Percentiles rank a stretch among this genome's conserved stretches.
These are phyloP conservation scores for Drosera capensis DNA, from an alignment of 148 eudicot genomes.

Conservation along the genomic window DNA sequence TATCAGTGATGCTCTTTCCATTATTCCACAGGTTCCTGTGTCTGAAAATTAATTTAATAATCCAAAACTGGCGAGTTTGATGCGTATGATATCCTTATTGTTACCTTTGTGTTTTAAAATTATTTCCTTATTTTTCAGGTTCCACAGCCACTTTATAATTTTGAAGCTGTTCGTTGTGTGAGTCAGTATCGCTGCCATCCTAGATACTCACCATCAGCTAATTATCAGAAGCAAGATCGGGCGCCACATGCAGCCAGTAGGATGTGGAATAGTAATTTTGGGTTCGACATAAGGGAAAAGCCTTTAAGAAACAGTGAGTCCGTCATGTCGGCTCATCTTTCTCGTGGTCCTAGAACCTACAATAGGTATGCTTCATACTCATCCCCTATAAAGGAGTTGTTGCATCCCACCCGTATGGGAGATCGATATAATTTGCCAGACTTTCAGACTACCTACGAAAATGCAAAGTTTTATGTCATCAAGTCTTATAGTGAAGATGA, in stretches of 20 bases:
- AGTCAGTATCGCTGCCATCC: slow-evolving; percentile 28
- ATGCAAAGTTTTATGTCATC: slow-evolving; percentile 70
- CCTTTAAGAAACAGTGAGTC: slow-evolving; percentile 24
- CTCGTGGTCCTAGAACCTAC: slow-evolving; percentile 74
- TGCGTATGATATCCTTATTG: background rate
- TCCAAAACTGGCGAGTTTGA: background rate
- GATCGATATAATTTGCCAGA: slow-evolving; percentile 44
- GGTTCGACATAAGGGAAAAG: slow-evolving; percentile 19
- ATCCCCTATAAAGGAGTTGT: slow-evolving; percentile 19
- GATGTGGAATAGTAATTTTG: slow-evolving; percentile 43
- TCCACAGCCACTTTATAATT: slow-evolving; percentile 43
- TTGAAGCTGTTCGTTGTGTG: slow-evolving; percentile 22
- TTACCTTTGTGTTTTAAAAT: background rate
- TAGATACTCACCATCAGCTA: slow-evolving; percentile 27
- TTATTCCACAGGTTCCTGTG: no score
- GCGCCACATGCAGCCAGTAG: slow-evolving; percentile 32
- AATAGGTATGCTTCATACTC: slow-evolving; percentile 13
- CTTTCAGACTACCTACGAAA: slow-evolving; percentile 42
- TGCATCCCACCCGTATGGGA: slow-evolving; percentile 11
- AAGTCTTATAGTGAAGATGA: slow-evolving; percentile 97
- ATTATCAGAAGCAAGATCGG: slow-evolving; percentile 33
- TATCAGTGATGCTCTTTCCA: no score
- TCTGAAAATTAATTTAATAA: background rate
- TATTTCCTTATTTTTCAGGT: slow-evolving; percentile 7
- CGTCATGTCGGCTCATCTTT: slow-evolving; percentile 41